These are phyloP conservation scores for Hansenula lynferdii DNA, from an alignment of 1,139 yeast genomes.

Conservation along the genomic window DNA sequence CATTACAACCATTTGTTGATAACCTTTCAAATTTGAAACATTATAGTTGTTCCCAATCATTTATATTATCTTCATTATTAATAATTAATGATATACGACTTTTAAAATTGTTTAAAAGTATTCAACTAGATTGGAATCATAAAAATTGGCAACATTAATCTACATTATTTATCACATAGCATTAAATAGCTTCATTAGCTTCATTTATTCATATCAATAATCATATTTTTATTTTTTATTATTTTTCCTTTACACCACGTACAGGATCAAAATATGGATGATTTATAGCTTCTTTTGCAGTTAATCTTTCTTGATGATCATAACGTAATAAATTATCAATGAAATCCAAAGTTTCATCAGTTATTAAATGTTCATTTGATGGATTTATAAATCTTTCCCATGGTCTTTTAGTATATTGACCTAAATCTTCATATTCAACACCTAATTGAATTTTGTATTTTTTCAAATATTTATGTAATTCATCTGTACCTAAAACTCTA, in stretches of 20 bases:
- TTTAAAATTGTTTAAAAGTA: background rate
- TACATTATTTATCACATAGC: background rate
- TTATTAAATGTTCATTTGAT: slow-evolving; percentile 48
- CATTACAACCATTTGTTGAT: background rate
- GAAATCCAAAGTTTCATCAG: slow-evolving; percentile 60
- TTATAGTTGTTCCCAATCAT: background rate
- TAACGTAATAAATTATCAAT: slow-evolving; percentile 62
- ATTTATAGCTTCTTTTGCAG: slow-evolving; percentile 70
- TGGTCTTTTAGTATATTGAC: slow-evolving; percentile 61
- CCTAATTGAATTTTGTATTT: slow-evolving; percentile 61
- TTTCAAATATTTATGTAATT: slow-evolving; percentile 50
- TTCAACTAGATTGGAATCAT: slow-evolving; percentile 1
- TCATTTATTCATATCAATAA: too few species aligned
- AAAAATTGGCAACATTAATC: slow-evolving; percentile 1
- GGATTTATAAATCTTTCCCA: slow-evolving; percentile 58
- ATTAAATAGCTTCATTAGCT: background rate
- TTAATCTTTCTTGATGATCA: slow-evolving; percentile 70
- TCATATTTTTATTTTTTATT: too few species aligned
- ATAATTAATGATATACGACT: background rate
- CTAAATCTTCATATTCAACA: slow-evolving; percentile 64
- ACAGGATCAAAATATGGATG: slow-evolving; percentile 43
- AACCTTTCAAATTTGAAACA: background rate
- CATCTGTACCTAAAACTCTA: slow-evolving; percentile 70
- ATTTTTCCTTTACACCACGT: slow-evolving; percentile 13
- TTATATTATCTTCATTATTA: slow-evolving; percentile 1